Percentiles rank a stretch among this genome's conserved stretches.
Conservation (phyloP, 2,329 filamentous ascomycete genomes). For the Colletotrichum sublineola region DNA sequence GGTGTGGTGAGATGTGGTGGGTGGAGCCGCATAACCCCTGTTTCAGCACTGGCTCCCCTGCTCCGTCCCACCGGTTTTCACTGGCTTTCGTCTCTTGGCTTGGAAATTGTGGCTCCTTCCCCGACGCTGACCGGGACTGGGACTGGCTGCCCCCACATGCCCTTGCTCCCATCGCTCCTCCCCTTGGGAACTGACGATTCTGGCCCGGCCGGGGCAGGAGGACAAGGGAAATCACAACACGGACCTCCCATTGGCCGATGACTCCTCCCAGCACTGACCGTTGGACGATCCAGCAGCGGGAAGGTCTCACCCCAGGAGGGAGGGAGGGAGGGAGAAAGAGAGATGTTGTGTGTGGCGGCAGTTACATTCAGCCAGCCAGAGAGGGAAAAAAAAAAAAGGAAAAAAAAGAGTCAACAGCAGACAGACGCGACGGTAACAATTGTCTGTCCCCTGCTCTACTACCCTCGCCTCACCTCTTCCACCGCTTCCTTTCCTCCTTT, state of each 20-base stretch:
- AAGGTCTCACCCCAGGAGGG: conserved; percentile 30
- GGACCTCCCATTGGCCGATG: conserved; percentile 10
- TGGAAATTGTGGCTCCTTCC: conserved; percentile 27
- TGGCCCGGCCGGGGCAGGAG: not conserved
- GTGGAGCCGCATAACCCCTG: conserved; percentile 39
- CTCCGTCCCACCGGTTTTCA: conserved; percentile 25
- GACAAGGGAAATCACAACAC: conserved; percentile 12
- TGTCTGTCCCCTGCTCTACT: not conserved
- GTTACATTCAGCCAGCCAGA: not conserved
- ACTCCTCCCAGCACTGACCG: conserved; percentile 20
- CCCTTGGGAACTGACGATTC: conserved; percentile 19
- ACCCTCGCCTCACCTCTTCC: conserved; percentile 1
- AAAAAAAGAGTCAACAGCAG: not conserved
- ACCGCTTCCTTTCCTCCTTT: not conserved
- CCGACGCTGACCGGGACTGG: conserved; percentile 4
- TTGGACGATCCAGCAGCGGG: conserved; percentile 31
- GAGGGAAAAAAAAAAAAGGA: not conserved
- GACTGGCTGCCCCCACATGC: conserved; percentile 14
- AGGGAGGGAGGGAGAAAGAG: not conserved
- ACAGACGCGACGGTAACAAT: conserved; percentile 6
- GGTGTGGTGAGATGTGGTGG: not conserved
- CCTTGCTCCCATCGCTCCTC: conserved; percentile 5
- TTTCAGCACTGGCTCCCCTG: conserved; percentile 35
- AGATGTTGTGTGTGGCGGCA: not conserved
- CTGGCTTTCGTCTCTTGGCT: conserved; percentile 20